phyloP scores from a whole-genome alignment of 768 basidiomycete genomes.

The Melanogaster broomeanus region DNA sequence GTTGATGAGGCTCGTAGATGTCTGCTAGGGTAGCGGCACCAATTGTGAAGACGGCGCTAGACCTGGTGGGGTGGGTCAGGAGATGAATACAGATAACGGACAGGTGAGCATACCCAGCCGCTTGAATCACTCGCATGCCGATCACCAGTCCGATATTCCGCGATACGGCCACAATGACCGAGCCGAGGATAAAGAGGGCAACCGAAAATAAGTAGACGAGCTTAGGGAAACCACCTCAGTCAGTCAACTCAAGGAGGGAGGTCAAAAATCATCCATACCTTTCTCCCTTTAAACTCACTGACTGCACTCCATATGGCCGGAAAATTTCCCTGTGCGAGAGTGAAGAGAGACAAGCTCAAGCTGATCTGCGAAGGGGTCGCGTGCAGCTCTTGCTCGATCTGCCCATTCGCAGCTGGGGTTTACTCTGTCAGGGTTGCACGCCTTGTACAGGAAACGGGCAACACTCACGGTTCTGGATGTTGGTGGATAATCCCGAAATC shows the following conservation, averaged over 20 bases:
- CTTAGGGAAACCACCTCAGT: constrained; percentile 27
- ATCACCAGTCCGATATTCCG: constrained; percentile 59
- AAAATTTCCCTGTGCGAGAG: constrained; percentile 65
- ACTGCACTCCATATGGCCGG: constrained; percentile 33
- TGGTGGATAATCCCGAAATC: constrained; percentile 28
- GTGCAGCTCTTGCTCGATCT: constrained; percentile 62
- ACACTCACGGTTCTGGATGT: constrained; percentile 32
- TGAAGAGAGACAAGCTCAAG: constrained; percentile 68
- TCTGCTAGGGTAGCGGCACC: constrained; percentile 76
- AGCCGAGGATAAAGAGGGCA: constrained; percentile 53
- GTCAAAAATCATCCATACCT: constrained; percentile 39
- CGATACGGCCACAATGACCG: constrained; percentile 58
- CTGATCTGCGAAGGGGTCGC: constrained; percentile 66
- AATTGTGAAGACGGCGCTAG: constrained; percentile 69
- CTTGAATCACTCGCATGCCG: constrained; percentile 68
- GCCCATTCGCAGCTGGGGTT: constrained; percentile 61
- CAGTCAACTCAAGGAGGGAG: neutral
- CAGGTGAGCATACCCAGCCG: constrained; percentile 48
- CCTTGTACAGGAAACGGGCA: neutral
- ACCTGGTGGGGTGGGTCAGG: constrained; percentile 35
- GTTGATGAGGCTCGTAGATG: constrained; percentile 74
- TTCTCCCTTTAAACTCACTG: constrained; percentile 68
- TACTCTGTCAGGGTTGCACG: neutral
- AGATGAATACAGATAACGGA: neutral
- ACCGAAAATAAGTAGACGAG: constrained; percentile 58